These are phyloP conservation scores for Cenchrus purpureus DNA, from an alignment of 176 grass and related monocot species.

Conservation along the genomic window DNA sequence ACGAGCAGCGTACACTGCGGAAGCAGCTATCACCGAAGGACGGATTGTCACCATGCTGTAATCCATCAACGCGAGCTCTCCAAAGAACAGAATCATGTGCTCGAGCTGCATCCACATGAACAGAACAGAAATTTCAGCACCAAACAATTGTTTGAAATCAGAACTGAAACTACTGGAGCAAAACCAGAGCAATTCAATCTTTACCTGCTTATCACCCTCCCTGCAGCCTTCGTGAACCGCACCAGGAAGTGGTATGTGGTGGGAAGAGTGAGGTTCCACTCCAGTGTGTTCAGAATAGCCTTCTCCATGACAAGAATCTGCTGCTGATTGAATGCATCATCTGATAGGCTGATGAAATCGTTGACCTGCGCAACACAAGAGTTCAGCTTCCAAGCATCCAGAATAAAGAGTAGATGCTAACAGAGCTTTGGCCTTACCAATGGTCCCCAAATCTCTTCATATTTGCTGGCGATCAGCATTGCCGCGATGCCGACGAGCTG, in stretches of 20 bases:
- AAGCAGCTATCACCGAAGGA: conserved; percentile 62
- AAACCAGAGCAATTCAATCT: not conserved
- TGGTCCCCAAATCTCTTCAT: conserved; percentile 74
- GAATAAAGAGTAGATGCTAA: not conserved
- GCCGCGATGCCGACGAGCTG: conserved; percentile 63
- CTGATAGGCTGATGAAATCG: conserved; percentile 53
- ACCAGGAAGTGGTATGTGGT: conserved; percentile 74
- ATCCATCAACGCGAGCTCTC: conserved; percentile 62
- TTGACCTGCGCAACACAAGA: conserved; percentile 44
- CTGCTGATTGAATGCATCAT: conserved; percentile 18
- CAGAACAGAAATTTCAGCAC: not conserved
- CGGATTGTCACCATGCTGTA: conserved; percentile 43
- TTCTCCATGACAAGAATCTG: conserved; percentile 70
- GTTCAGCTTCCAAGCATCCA: not conserved
- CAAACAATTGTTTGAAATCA: not conserved
- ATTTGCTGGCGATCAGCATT: conserved; percentile 79
- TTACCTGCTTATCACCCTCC: conserved; percentile 62
- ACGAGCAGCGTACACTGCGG: conserved; percentile 62
- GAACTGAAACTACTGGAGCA: not conserved
- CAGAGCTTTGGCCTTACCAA: conserved; percentile 26
- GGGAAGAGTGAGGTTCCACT: conserved; percentile 81
- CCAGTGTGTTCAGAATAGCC: conserved; percentile 62
- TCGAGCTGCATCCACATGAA: conserved; percentile 43
- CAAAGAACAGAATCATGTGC: conserved; percentile 63
- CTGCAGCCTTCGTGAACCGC: conserved; percentile 70